phyloP scores from a whole-genome alignment of 2,329 filamentous ascomycete species.

The Emericellopsis atlantica region DNA sequence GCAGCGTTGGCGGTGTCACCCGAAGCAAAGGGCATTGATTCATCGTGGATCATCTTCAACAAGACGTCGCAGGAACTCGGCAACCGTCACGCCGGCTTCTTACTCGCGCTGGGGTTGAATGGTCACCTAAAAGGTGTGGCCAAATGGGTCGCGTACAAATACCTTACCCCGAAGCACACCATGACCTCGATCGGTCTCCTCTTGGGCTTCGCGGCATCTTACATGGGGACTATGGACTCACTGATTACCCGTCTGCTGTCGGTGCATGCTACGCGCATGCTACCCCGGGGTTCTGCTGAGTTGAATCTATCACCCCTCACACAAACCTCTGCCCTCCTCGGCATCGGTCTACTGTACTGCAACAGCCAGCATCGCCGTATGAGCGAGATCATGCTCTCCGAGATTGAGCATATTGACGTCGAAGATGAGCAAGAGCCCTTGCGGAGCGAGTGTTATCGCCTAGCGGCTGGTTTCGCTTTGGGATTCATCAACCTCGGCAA shows the following conservation, averaged over 20 bases:
- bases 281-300: slow-evolving; percentile 84
- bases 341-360: slow-evolving; percentile 87
- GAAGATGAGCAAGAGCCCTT: slow-evolving; percentile 76
- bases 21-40: slow-evolving; percentile 86
- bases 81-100: slow-evolving; percentile 90
- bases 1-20: slow-evolving; percentile 84
- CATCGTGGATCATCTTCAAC: slow-evolving; percentile 98
- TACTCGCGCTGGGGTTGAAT: slow-evolving; percentile 83
- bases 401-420: slow-evolving; percentile 76
- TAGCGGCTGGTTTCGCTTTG: slow-evolving; percentile 86
- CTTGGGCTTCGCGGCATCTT: slow-evolving; percentile 82
- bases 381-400: slow-evolving; percentile 98
- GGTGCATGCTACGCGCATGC: slow-evolving; percentile 89
- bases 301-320: slow-evolving; percentile 86
- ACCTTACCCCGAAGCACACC: slow-evolving; percentile 95
- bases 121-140: slow-evolving; percentile 89
- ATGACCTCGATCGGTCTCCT: slow-evolving; percentile 98
- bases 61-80: slow-evolving; percentile 78
- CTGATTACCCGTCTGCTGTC: slow-evolving; percentile 86
- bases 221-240: slow-evolving; percentile 94
- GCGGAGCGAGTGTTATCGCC: slow-evolving; percentile 88
- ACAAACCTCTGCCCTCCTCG: slow-evolving; percentile 94
- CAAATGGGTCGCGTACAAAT: slow-evolving; percentile 98
- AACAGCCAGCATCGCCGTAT: slow-evolving; percentile 94
- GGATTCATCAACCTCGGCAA: slow-evolving; percentile 92